phyloP scores from a whole-genome alignment of 768 basidiomycete genomes.

The Fistulinella prunicolor region DNA sequence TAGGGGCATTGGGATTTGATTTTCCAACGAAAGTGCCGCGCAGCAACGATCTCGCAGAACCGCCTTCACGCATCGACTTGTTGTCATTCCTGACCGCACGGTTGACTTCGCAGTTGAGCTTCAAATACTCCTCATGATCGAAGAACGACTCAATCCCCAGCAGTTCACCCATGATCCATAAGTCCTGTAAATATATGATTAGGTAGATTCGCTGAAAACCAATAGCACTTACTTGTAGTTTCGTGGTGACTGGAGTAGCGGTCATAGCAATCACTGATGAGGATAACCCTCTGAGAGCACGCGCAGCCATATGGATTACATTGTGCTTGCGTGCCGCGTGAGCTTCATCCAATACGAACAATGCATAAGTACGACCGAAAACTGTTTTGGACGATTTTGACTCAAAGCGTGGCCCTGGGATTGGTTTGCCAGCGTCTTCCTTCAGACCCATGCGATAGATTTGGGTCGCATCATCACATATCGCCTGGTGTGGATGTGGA shows the following conservation, averaged over 20 bases:
- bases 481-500: background rate
- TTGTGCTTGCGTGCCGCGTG: constrained; percentile 3
- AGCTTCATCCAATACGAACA: constrained; percentile 3
- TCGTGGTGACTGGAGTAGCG: constrained; percentile 2
- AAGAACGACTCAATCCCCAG: background rate
- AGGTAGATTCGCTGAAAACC: too few relatives aligned
- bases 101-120: background rate
- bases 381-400: background rate
- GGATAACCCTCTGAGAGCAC: rapidly evolving
- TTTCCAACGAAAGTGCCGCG: too few relatives aligned
- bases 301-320: background rate
- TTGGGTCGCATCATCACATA: background rate
- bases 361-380: background rate
- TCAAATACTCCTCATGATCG: background rate
- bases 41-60: too few relatives aligned
- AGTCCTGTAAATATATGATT: background rate
- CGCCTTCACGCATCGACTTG: background rate
- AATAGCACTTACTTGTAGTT: background rate
- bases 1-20: background rate
- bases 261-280: background rate
- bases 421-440: background rate
- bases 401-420: background rate
- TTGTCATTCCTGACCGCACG: background rate
- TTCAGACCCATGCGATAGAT: background rate
- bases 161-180: constrained; percentile 3